Percentiles rank a stretch among this genome's conserved stretches.
Conservation (phyloP, 352 stramenopile genomes). For the Phytophthora syringae region DNA sequence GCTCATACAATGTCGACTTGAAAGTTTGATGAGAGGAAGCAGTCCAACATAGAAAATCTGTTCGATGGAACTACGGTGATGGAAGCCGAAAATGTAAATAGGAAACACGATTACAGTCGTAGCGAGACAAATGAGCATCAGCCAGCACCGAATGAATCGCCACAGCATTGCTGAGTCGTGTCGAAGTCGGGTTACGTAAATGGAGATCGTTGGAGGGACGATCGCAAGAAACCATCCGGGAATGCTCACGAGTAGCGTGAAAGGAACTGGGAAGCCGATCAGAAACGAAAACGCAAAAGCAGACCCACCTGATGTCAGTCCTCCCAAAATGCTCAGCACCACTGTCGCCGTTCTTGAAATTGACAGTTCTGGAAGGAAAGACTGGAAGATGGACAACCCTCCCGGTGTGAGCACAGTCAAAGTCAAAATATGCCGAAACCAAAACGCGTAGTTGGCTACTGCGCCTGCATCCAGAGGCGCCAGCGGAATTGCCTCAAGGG, state of each 20-base stretch:
- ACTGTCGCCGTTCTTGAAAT: background rate
- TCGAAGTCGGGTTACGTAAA: background rate
- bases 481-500: conserved; percentile 2
- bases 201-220: background rate
- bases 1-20: conserved; percentile 1
- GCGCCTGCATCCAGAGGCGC: background rate
- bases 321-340: background rate
- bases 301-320: background rate
- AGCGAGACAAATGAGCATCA: background rate
- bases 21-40: conserved; percentile 4
- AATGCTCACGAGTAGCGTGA: conserved; percentile 2
- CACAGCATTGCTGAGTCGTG: background rate
- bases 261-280: conserved; percentile 10
- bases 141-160: conserved; percentile 8
- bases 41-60: conserved; percentile 3
- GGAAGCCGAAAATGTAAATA: background rate
- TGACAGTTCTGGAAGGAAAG: conserved; percentile 6
- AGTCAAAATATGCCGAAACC: background rate
- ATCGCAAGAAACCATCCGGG: background rate
- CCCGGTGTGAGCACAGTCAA: conserved; percentile 1
- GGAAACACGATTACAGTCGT: background rate
- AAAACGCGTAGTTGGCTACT: conserved; percentile 4
- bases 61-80: background rate
- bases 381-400: background rate
- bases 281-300: conserved; percentile 4